phyloP scores from a whole-genome alignment of 176 grass and related monocot species.

The Avena insularis region DNA sequence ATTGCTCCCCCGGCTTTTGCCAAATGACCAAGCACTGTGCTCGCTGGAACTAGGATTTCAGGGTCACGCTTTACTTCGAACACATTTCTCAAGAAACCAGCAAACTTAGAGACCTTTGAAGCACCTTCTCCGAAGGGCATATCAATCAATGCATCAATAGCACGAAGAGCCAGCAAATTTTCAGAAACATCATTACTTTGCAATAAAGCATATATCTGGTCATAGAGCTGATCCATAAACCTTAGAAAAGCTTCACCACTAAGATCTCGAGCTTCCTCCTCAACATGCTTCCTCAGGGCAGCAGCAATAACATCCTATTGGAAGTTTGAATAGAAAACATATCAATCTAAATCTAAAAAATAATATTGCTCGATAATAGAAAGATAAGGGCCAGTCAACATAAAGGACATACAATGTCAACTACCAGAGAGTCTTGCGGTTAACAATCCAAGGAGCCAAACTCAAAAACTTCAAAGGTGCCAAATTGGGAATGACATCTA shows the following conservation, averaged over 20 bases:
- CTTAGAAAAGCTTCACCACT: conserved; percentile 85
- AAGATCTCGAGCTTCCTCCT: conserved; percentile 92
- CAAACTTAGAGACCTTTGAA: conserved; percentile 92
- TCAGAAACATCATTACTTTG: conserved; percentile 72
- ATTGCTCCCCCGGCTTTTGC: conserved; percentile 89
- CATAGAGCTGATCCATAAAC: conserved; percentile 98
- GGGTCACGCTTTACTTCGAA: conserved; percentile 92
- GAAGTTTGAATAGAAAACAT: not conserved
- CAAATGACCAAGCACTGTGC: conserved; percentile 88
- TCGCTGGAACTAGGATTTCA: conserved; percentile 88
- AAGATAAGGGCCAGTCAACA: conserved; percentile 21
- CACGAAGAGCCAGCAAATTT: conserved; percentile 82
- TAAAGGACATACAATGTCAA: conserved; percentile 20
- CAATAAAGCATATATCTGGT: conserved; percentile 78
- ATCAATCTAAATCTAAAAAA: conserved; percentile 28
- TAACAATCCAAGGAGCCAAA: conserved; percentile 32
- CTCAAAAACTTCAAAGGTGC: not conserved
- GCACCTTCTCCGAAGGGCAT: conserved; percentile 87
- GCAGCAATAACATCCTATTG: conserved; percentile 80
- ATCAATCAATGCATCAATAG: conserved; percentile 93
- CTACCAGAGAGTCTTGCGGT: conserved; percentile 2
- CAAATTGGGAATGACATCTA: conserved; percentile 8
- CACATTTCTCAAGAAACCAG: conserved; percentile 74
- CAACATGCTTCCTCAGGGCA: conserved; percentile 81
- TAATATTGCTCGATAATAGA: not conserved